Percentiles rank a stretch among this genome's conserved stretches.
phyloP scores from a whole-genome alignment of 2,329 filamentous ascomycete genomes.

The Aspergillus phoenicis region DNA sequence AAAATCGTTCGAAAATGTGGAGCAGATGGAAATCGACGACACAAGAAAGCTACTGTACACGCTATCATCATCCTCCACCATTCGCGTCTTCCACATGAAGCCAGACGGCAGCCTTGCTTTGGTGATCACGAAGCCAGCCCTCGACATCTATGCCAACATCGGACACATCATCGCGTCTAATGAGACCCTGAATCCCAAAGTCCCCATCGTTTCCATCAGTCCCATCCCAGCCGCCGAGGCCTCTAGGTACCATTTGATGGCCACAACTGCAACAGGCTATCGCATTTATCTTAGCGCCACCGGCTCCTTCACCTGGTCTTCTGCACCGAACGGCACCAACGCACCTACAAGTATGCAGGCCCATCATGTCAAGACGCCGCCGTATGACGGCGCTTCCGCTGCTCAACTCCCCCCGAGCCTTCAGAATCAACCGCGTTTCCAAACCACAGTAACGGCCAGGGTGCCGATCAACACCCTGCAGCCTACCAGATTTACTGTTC shows the following conservation, averaged over 20 bases:
- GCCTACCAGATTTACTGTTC: slow-evolving; percentile 43
- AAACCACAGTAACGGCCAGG: slow-evolving; percentile 51
- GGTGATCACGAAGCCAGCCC: slow-evolving; percentile 58
- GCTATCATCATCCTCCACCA: slow-evolving; percentile 82
- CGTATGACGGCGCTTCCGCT: slow-evolving; percentile 46
- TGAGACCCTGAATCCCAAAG: slow-evolving; percentile 69
- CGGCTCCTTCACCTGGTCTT: slow-evolving; percentile 61
- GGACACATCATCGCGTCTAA: slow-evolving; percentile 77
- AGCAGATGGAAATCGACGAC: slow-evolving; percentile 85
- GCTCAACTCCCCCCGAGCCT: slow-evolving; percentile 28
- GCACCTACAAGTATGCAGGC: slow-evolving; percentile 95
- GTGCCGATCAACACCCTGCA: slow-evolving; percentile 49
- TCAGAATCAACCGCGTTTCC: slow-evolving; percentile 31
- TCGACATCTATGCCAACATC: slow-evolving; percentile 67
- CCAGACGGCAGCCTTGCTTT: slow-evolving; percentile 54
- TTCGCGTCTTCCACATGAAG: slow-evolving; percentile 88
- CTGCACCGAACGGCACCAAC: slow-evolving; percentile 61
- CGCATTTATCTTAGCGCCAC: slow-evolving; percentile 91
- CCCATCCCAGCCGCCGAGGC: slow-evolving; percentile 83
- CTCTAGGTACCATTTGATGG: slow-evolving; percentile 83
- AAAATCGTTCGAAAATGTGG: slow-evolving; percentile 63
- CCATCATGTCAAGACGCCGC: slow-evolving; percentile 95
- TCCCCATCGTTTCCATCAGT: slow-evolving; percentile 80
- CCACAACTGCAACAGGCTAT: slow-evolving; percentile 85
- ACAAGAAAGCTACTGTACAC: slow-evolving; percentile 87